phyloP scores from a whole-genome alignment of 1,139 yeast genomes.

The Saccharomyces hybrid region DNA sequence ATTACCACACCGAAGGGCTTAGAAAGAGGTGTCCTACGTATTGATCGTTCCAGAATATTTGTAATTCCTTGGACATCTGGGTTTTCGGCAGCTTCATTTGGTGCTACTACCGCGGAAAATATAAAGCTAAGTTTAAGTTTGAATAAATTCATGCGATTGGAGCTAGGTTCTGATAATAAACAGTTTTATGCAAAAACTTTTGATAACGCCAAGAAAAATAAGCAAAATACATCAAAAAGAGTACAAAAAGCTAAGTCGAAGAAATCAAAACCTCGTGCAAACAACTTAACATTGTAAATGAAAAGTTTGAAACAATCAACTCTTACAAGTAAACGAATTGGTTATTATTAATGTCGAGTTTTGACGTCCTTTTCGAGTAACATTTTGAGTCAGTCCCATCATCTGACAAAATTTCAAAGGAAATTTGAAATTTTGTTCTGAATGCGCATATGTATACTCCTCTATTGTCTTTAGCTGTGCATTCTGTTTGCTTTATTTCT shows the following conservation, averaged over 20 bases:
- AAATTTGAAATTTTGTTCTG: too few relatives aligned
- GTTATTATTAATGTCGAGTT: too few relatives aligned
- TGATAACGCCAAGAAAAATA: not conserved
- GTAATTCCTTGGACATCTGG: slow-evolving; percentile 21
- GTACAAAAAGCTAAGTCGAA: slow-evolving; percentile 1
- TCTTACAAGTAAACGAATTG: too few relatives aligned
- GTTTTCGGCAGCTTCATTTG: slow-evolving; percentile 20
- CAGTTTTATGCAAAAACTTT: not conserved
- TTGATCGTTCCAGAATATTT: slow-evolving; percentile 16
- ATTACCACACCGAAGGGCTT: slow-evolving; percentile 5
- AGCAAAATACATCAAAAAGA: slow-evolving; percentile 3
- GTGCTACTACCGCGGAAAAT: slow-evolving; percentile 13
- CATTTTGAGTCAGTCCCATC: too few relatives aligned
- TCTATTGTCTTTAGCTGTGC: too few relatives aligned
- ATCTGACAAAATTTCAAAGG: too few relatives aligned
- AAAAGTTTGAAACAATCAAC: not conserved
- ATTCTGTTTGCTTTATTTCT: too few relatives aligned
- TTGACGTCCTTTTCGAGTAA: too few relatives aligned
- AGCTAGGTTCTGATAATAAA: slow-evolving; percentile 1
- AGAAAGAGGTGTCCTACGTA: slow-evolving; percentile 16
- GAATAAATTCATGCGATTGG: slow-evolving; percentile 14
- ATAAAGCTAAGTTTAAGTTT: slow-evolving; percentile 16
- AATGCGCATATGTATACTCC: too few relatives aligned
- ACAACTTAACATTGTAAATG: not conserved
- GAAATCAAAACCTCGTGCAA: slow-evolving; percentile 1